Evolutionary conservation across 2,329 filamentous ascomycete genomes (phyloP), one percentile per base, ranked within the genome.

Genomic region (Calcarisporium arbuscula): DNA sequence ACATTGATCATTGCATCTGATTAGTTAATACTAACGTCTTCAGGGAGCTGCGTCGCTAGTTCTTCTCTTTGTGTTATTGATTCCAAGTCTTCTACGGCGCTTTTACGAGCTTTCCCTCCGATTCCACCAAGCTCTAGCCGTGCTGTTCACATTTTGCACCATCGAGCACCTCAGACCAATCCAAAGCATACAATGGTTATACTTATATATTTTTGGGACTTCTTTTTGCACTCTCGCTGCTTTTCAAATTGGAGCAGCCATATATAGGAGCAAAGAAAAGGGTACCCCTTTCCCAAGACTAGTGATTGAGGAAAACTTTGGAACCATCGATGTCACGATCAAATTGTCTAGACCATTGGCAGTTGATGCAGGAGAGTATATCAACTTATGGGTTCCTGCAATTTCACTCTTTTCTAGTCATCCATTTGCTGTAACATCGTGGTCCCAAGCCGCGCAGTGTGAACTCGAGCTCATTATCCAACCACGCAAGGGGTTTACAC

Each of bases 331-430:
- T 10, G 28, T 19, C 17, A 30, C 28, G 14, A 30, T 30, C 9
- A 17, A 30, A 11, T 19, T 30, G 20, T 30, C 28, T 9, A 16
- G 28, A 14, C 28, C 28, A 19, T 16, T 12, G 15, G 14, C 28
- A 5, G 14, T 30, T 19, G 28, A 30, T 8, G 15, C 28, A 8
- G 28, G 28, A 6, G 11, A 30, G 20, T 30, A 30, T 19, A 9
- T 30, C 9, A 30, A 30, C 28, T 9, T 30, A 30, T 30, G 28
- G 28, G 28, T 30, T 4, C 28, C 28, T 9, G 19, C 28, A 19
- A 19, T 30, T 19, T 30, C 28, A 19, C 28, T 30, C 28, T 19
- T 30, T 6, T 30, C 28, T 11, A 30, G 28, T 18, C 28, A 30
- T 19, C 28, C 28, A 8, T 30, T 30, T 18, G 16, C 20, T 19